phyloP scores from a whole-genome alignment of 495 filamentous ascomycete species.

The Rhypophila decipiens region DNA sequence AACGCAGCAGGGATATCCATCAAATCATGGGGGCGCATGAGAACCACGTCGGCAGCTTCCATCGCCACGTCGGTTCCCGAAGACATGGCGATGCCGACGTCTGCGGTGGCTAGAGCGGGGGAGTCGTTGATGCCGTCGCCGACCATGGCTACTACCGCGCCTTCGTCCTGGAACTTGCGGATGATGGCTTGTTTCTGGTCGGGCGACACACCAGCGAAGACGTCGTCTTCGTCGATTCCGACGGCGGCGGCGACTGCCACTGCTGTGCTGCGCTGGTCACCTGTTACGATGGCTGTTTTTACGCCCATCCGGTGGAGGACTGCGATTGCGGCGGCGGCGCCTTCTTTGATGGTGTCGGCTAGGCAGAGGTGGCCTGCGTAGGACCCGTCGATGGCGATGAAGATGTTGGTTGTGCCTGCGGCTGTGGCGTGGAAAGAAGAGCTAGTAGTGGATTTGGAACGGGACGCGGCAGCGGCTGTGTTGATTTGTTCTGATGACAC shows the following conservation, averaged over 20 bases:
- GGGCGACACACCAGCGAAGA: constrained; percentile 78
- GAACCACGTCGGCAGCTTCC: constrained; percentile 92
- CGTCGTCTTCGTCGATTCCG: constrained; percentile 66
- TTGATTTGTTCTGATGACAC: constrained; percentile 51
- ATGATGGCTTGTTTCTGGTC: constrained; percentile 85
- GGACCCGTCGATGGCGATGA: constrained; percentile 73
- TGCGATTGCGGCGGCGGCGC: constrained; percentile 74
- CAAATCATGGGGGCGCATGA: constrained; percentile 88
- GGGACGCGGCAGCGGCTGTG: constrained; percentile 27
- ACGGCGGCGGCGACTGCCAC: constrained; percentile 74
- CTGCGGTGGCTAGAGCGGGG: constrained; percentile 85
- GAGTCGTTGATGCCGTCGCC: constrained; percentile 99
- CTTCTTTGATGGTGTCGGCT: constrained; percentile 83
- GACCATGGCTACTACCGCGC: constrained; percentile 88
- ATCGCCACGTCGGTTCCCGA: constrained; percentile 95
- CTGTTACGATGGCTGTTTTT: constrained; percentile 85
- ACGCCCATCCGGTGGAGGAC: constrained; percentile 80
- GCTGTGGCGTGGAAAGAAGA: too few relatives aligned
- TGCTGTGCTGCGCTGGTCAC: constrained; percentile 79
- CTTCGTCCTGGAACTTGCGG: constrained; percentile 60
- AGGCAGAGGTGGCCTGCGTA: constrained; percentile 80
- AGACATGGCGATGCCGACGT: constrained; percentile 87
- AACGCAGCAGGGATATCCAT: constrained; percentile 86
- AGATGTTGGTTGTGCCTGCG: constrained; percentile 80
- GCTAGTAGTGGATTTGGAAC: constrained; percentile 24